Percentiles rank a stretch among this genome's conserved stretches.
These are phyloP conservation scores for Colletotrichum sp. DNA, from an alignment of 2,329 filamentous ascomycete species.

Conservation along the genomic window DNA sequence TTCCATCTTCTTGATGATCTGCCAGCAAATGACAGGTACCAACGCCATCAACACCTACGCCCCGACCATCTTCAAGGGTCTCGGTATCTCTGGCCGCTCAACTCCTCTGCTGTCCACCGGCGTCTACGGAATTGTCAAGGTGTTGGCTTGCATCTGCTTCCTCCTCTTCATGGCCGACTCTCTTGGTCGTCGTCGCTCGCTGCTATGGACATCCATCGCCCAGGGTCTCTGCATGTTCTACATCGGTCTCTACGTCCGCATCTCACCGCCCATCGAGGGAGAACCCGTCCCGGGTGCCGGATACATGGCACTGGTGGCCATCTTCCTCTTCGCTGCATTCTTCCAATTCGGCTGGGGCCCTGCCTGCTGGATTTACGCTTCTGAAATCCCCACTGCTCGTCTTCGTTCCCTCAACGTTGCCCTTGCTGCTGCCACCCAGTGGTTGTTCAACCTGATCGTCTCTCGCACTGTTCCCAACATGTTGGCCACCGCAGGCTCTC, in stretches of 20 bases:
- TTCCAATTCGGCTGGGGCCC: constrained; percentile 50
- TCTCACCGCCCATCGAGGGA: constrained; percentile 55
- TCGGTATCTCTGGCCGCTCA: constrained; percentile 47
- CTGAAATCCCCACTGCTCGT: constrained; percentile 68
- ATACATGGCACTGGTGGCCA: constrained; percentile 68
- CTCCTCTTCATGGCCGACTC: constrained; percentile 66
- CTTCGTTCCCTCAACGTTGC: constrained; percentile 68
- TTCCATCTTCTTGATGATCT: constrained; percentile 61
- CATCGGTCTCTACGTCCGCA: constrained; percentile 68
- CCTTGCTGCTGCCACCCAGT: constrained; percentile 69
- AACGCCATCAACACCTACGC: constrained; percentile 43
- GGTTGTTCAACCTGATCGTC: constrained; percentile 74
- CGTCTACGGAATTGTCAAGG: constrained; percentile 68
- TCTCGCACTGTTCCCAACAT: constrained; percentile 68
- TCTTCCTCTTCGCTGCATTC: constrained; percentile 66
- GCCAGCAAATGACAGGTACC: constrained; percentile 68
- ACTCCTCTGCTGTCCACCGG: constrained; percentile 65
- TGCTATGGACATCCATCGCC: constrained; percentile 66
- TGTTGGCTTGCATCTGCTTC: constrained; percentile 61
- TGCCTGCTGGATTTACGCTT: constrained; percentile 61
- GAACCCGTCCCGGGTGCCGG: constrained; percentile 61
- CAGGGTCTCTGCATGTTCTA: constrained; percentile 69
- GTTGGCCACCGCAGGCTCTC: constrained; percentile 51
- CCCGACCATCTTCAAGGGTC: constrained; percentile 35
- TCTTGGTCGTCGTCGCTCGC: constrained; percentile 58